Evolutionary conservation across 768 basidiomycete species (phyloP).

Genomic region (Mycena galopus): DNA sequence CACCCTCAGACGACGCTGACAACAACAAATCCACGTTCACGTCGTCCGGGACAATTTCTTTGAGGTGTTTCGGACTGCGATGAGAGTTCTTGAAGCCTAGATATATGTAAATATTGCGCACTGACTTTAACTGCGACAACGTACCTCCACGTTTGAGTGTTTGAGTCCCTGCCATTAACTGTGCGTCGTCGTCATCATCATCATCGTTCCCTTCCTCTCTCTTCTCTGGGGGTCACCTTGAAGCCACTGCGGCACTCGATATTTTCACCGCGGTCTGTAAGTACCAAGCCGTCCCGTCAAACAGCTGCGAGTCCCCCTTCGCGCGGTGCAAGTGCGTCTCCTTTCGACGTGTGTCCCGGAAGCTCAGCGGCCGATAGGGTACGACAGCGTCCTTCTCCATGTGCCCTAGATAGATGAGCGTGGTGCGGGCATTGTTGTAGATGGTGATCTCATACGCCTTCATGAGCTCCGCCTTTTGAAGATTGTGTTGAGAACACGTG

Average conservation of each 20-base stretch:
- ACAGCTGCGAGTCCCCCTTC: slow-evolving; percentile 27
- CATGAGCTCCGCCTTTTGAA: slow-evolving; percentile 20
- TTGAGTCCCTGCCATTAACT: slow-evolving; percentile 22
- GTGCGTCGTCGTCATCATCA: slow-evolving; percentile 1
- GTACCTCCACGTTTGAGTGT: slow-evolving; percentile 16
- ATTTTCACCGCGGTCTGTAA: slow-evolving; percentile 19
- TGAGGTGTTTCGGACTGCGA: slow-evolving; percentile 12
- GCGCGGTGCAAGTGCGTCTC: slow-evolving; percentile 15
- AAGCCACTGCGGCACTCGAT: background rate
- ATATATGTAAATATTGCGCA: background rate
- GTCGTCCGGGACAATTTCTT: slow-evolving; percentile 19
- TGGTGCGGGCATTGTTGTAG: slow-evolving; percentile 8
- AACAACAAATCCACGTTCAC: background rate
- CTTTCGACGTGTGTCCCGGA: slow-evolving; percentile 21
- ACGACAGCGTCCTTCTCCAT: slow-evolving; percentile 5
- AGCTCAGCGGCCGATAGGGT: slow-evolving; percentile 19
- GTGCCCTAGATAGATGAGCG: slow-evolving; percentile 18
- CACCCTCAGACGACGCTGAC: background rate
- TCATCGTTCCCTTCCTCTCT: background rate
- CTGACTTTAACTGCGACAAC: background rate
- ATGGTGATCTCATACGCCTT: slow-evolving; percentile 23
- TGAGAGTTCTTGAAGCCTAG: slow-evolving; percentile 8
- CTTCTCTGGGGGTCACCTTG: background rate
- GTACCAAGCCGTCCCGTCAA: slow-evolving; percentile 31
- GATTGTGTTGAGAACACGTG: slow-evolving; percentile 25